Percentiles rank a stretch among this genome's conserved stretches.
These are phyloP conservation scores for Colletotrichum coccodes DNA, from an alignment of 2,329 filamentous ascomycete genomes.

Conservation along the genomic window DNA sequence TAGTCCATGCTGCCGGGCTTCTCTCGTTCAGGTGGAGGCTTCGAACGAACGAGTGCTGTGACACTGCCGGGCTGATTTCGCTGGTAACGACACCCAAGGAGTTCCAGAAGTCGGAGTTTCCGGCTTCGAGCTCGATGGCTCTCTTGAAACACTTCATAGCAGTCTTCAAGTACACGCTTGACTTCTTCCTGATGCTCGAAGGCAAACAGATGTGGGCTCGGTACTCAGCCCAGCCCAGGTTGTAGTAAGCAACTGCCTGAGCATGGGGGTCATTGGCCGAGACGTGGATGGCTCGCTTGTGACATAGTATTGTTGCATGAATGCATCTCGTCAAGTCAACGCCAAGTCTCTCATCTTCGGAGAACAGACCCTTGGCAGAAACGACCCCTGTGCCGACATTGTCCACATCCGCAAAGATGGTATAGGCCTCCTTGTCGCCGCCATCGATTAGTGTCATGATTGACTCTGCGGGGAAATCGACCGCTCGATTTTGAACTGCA, in stretches of 20 bases:
- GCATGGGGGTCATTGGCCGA: conserved; percentile 82
- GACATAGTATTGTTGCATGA: conserved; percentile 80
- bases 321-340: conserved; percentile 68
- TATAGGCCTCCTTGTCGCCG: conserved; percentile 64
- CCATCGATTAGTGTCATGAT: conserved; percentile 69
- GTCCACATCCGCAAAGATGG: conserved; percentile 76
- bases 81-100: conserved; percentile 92
- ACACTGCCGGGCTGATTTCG: conserved; percentile 83
- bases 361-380: conserved; percentile 54
- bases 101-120: conserved; percentile 98
- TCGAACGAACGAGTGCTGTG: conserved; percentile 92
- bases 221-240: conserved; percentile 93
- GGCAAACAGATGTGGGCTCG: conserved; percentile 78
- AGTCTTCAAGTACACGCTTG: conserved; percentile 78
- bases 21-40: conserved; percentile 93
- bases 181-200: conserved; percentile 61
- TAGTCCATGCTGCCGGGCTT: conserved; percentile 87
- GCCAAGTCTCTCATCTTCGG: conserved; percentile 58
- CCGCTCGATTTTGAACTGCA: conserved; percentile 75
- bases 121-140: conserved; percentile 93
- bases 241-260: conserved; percentile 96
- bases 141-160: conserved; percentile 93
- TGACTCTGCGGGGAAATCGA: conserved; percentile 68
- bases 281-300: conserved; percentile 85
- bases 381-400: conserved; percentile 60